Conservation (phyloP, 2,329 filamentous ascomycete species). For the Microascus cirrosus region DNA sequence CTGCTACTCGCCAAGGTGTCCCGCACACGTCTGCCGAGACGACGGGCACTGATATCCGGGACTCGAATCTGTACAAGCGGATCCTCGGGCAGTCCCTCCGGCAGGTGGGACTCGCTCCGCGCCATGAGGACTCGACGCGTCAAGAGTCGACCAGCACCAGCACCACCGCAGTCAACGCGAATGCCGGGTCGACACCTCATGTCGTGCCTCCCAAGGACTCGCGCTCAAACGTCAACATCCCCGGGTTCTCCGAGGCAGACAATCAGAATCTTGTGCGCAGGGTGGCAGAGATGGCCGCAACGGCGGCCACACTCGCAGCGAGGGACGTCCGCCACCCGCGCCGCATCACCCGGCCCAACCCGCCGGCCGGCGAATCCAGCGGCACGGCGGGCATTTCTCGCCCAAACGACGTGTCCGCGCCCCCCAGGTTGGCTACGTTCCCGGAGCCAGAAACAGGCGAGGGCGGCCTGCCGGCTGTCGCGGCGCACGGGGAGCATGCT, state of each 20-base stretch:
- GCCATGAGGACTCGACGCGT: conserved; percentile 28
- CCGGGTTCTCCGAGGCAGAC: conserved; percentile 70
- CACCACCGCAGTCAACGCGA: conserved; percentile 19
- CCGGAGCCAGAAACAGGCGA: conserved; percentile 5
- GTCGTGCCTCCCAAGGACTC: conserved; percentile 60
- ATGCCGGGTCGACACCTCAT: conserved; percentile 46
- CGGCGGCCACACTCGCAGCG: conserved; percentile 77
- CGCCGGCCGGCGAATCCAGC: conserved; percentile 13
- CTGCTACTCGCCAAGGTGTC: conserved; percentile 15
- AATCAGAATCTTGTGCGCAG: conserved; percentile 73
- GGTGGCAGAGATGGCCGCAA: conserved; percentile 88
- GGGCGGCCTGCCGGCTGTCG: conserved; percentile 11
- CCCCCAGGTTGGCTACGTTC: neutral
- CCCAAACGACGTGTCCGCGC: neutral
- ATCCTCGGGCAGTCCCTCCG: conserved; percentile 85
- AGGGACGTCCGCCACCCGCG: conserved; percentile 46
- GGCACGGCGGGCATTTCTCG: conserved; percentile 19
- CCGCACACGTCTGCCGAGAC: conserved; percentile 29
- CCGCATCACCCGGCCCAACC: neutral
- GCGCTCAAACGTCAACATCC: conserved; percentile 39
- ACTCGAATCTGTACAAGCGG: conserved; percentile 83
- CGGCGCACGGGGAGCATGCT: conserved; percentile 11
- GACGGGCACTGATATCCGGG: conserved; percentile 60
- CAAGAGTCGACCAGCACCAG: conserved; percentile 23
- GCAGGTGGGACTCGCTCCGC: conserved; percentile 59